Percentiles rank a stretch among this genome's conserved stretches.
Conservation (phyloP, 1,139 yeast genomes). For the Pichia sp. region DNA sequence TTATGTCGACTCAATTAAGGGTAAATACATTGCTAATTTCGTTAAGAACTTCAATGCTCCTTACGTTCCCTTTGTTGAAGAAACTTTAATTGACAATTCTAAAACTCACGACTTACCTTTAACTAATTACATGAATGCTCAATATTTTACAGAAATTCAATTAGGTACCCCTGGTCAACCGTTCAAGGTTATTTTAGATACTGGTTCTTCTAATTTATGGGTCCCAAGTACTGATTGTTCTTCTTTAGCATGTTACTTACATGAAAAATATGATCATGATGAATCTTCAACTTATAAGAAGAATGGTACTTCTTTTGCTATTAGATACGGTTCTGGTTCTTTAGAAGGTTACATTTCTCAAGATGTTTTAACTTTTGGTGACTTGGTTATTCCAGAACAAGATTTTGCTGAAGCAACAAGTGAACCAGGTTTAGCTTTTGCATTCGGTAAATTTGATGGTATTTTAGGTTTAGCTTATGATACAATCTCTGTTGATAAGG, state of each 20-base stretch:
- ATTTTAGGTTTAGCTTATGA: conserved; percentile 91
- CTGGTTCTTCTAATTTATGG: conserved; percentile 97
- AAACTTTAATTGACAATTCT: conserved; percentile 13
- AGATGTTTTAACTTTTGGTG: conserved; percentile 77
- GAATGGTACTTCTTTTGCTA: conserved; percentile 79
- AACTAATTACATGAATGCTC: conserved; percentile 90
- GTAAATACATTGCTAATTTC: conserved; percentile 48
- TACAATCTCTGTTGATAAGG: conserved; percentile 77
- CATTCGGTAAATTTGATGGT: conserved; percentile 97
- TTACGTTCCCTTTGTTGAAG: conserved; percentile 43
- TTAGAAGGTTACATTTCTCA: conserved; percentile 87
- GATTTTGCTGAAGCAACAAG: conserved; percentile 95
- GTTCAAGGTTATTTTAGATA: conserved; percentile 86
- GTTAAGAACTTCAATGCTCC: conserved; percentile 17
- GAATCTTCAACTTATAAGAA: conserved; percentile 73
- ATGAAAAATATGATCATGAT: conserved; percentile 80
- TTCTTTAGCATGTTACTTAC: conserved; percentile 92
- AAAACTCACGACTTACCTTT: conserved; percentile 72
- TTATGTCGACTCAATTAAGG: conserved; percentile 64
- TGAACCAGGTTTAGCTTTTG: conserved; percentile 97
- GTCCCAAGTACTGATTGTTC: conserved; percentile 85
- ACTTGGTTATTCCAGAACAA: conserved; percentile 75
- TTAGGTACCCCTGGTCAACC: conserved; percentile 90
- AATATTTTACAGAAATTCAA: conserved; percentile 83
- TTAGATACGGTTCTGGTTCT: conserved; percentile 89